Percentiles rank a stretch among this genome's conserved stretches.
phyloP scores from a whole-genome alignment of 1,284 basidiomycete genomes.

The Ustilago trichophora region DNA sequence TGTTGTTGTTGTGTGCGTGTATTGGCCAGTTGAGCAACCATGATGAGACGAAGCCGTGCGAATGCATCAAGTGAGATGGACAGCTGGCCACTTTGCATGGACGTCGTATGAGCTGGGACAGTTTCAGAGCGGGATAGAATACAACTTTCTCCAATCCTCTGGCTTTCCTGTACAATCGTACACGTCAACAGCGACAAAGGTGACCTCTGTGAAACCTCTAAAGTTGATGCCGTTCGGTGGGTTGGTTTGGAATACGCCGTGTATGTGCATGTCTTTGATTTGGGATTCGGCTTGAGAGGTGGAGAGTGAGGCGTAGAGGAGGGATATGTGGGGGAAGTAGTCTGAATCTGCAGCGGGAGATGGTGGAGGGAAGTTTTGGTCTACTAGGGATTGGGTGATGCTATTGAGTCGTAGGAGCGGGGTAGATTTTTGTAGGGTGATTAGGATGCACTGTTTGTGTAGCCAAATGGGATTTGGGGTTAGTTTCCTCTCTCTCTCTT shows the following conservation, averaged over 20 bases:
- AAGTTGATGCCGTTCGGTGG: neutral
- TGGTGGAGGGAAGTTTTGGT: constrained; percentile 14
- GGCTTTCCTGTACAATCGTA: constrained; percentile 31
- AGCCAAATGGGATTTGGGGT: neutral
- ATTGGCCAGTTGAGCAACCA: too few species aligned
- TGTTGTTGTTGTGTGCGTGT: neutral
- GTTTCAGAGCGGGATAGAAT: constrained; percentile 10
- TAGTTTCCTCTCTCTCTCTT: too few species aligned
- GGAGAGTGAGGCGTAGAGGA: constrained; percentile 32
- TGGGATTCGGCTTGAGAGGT: constrained; percentile 9
- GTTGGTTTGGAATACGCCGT: neutral
- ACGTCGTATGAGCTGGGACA: neutral
- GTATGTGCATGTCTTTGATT: constrained; percentile 13
- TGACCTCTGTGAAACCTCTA: neutral
- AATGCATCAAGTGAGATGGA: constrained; percentile 12
- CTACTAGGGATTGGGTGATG: neutral
- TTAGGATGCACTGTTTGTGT: constrained; percentile 15
- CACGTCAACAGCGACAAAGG: constrained; percentile 15
- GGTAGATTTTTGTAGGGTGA: constrained; percentile 1
- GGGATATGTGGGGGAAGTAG: constrained; percentile 43
- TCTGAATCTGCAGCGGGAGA: neutral
- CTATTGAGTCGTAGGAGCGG: constrained; percentile 10
- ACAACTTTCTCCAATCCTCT: constrained; percentile 16
- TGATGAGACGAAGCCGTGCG: too few species aligned
- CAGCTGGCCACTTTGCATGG: too few species aligned